Evolutionary conservation across 2,329 filamentous ascomycete genomes (phyloP).

Genomic region (Xylaria sp.): DNA sequence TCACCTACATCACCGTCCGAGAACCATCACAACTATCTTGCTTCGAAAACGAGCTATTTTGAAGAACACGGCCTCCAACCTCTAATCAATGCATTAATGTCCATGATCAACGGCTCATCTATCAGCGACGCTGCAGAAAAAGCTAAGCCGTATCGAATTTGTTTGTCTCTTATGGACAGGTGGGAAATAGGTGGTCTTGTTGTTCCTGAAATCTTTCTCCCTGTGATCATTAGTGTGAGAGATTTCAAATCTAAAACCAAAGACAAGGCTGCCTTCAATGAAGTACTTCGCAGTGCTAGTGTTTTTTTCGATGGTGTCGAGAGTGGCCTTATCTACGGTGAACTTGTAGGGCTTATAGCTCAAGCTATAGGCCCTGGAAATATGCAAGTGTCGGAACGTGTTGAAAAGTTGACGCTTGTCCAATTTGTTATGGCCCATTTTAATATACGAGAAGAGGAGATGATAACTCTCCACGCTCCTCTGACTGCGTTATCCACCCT

Average conservation of each 20-base stretch:
- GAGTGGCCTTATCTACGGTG: constrained; percentile 90
- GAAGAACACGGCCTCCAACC: constrained; percentile 79
- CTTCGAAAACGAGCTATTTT: constrained; percentile 82
- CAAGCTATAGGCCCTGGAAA: constrained; percentile 65
- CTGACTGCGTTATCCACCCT: constrained; percentile 74
- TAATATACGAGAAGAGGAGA: constrained; percentile 95
- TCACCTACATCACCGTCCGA: constrained; percentile 58
- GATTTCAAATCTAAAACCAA: constrained; percentile 74
- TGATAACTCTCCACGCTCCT: constrained; percentile 88
- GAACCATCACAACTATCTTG: constrained; percentile 58
- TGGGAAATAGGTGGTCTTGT: constrained; percentile 96
- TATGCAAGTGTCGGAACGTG: constrained; percentile 59
- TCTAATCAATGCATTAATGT: constrained; percentile 78
- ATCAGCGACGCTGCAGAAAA: constrained; percentile 69
- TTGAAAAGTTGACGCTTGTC: constrained; percentile 76
- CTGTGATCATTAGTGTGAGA: constrained; percentile 83
- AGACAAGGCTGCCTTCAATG: constrained; percentile 78
- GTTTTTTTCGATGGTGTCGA: constrained; percentile 98
- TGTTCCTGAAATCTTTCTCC: constrained; percentile 88
- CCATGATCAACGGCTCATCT: constrained; percentile 74
- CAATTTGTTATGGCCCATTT: constrained; percentile 88
- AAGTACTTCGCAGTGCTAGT: constrained; percentile 91
- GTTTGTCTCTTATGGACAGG: constrained; percentile 94
- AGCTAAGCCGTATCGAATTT: constrained; percentile 89
- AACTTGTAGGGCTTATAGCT: constrained; percentile 76